These are phyloP conservation scores for Microdochium paspali DNA, from an alignment of 2,329 filamentous ascomycete genomes.

Conservation along the genomic window DNA sequence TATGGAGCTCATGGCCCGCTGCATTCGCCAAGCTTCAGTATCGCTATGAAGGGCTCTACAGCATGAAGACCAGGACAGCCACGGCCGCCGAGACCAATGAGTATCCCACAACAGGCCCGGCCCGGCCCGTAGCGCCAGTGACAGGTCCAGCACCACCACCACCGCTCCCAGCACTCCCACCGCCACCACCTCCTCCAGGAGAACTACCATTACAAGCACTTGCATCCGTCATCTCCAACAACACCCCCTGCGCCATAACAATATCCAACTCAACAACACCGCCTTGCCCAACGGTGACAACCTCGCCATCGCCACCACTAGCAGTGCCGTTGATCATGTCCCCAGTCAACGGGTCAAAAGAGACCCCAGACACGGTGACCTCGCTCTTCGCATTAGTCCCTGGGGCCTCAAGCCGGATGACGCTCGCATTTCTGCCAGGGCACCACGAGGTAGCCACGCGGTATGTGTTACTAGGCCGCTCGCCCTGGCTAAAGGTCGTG, in stretches of 20 bases:
- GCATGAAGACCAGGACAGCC: background rate
- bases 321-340: conserved; percentile 11
- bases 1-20: too few species aligned
- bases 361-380: conserved; percentile 19
- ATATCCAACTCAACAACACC: conserved; percentile 15
- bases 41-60: too few species aligned
- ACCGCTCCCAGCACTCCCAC: too few species aligned
- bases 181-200: background rate
- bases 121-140: background rate
- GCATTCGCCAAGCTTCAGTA: too few species aligned
- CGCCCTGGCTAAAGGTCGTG: conserved; percentile 16
- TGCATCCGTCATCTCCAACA: conserved; percentile 14
- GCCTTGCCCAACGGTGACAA: conserved; percentile 13
- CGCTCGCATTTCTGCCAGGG: conserved; percentile 9
- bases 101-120: background rate
- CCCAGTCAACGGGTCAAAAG: conserved; percentile 13
- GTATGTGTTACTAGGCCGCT: conserved; percentile 14
- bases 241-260: conserved; percentile 18
- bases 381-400: conserved; percentile 25
- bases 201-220: background rate
- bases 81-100: background rate
- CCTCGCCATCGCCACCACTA: conserved; percentile 11
- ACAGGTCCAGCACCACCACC: background rate
- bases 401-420: conserved; percentile 18
- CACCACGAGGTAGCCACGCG: conserved; percentile 19